Percentiles rank a stretch among this genome's conserved stretches.
Evolutionary conservation across 371 early-diverging fungal species (phyloP).

Genomic region (Entomophthora muscae): DNA sequence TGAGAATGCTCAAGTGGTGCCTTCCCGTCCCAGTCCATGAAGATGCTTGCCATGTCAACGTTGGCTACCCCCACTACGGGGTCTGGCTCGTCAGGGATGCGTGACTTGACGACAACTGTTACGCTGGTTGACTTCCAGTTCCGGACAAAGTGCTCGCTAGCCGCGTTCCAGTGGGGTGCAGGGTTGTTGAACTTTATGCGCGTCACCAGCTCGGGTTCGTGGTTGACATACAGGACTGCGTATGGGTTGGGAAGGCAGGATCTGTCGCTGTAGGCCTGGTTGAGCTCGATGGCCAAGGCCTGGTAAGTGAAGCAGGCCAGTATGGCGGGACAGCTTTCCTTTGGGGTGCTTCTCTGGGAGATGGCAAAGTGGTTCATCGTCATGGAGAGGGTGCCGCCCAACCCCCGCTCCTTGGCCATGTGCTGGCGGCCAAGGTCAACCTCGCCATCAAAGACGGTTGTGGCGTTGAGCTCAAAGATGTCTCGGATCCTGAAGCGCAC

Average conservation of each 20-base stretch:
- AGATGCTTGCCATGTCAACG: background rate
- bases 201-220: background rate
- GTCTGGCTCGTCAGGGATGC: conserved; percentile 10
- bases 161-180: conserved; percentile 11
- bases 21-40: background rate
- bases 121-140: conserved; percentile 10
- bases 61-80: conserved; percentile 12
- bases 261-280: background rate
- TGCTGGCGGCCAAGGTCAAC: background rate
- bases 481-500: background rate
- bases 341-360: background rate
- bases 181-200: background rate
- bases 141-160: conserved; percentile 12
- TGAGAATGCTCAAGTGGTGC: conserved; percentile 5
- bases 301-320: background rate
- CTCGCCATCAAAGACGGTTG: background rate
- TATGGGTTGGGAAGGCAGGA: conserved; percentile 10
- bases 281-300: background rate
- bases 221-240: conserved; percentile 10
- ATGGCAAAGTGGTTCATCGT: background rate
- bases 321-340: background rate
- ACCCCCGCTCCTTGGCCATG: background rate
- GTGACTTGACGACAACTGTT: conserved; percentile 9
- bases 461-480: background rate
- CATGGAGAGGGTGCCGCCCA: background rate